Percentiles rank a stretch among this genome's conserved stretches.
phyloP scores from a whole-genome alignment of 1,284 basidiomycete species.

The Irpex sp. region DNA sequence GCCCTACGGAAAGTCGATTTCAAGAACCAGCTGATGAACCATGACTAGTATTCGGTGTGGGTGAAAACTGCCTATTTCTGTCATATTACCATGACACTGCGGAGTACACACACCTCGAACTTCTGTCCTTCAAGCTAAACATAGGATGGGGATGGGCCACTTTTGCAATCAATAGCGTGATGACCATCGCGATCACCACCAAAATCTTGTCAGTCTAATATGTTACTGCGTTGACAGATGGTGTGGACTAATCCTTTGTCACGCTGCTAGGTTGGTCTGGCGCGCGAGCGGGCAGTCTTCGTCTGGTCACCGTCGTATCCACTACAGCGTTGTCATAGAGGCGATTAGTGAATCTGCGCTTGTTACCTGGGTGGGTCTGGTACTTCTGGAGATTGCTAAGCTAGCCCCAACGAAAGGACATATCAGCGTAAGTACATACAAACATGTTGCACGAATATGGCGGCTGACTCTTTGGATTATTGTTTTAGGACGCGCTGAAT shows the following conservation, averaged over 20 bases:
- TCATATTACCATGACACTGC: slow-evolving; percentile 11
- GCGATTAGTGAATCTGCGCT: slow-evolving; percentile 21
- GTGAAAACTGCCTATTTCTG: slow-evolving; percentile 18
- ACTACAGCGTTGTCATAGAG: slow-evolving; percentile 10
- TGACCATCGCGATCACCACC: slow-evolving; percentile 18
- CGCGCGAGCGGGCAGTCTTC: not conserved
- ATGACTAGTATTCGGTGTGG: slow-evolving; percentile 18
- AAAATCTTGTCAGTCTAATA: slow-evolving; percentile 15
- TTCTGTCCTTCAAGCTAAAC: slow-evolving; percentile 13
- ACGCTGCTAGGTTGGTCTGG: not conserved
- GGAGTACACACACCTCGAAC: not conserved
- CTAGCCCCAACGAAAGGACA: slow-evolving; percentile 18
- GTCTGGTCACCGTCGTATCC: not conserved
- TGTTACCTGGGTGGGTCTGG: slow-evolving; percentile 23
- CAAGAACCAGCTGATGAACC: not conserved
- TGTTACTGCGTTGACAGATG: not conserved
- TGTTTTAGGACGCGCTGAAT: slow-evolving; percentile 6
- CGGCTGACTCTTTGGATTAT: not conserved
- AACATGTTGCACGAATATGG: too few relatives aligned
- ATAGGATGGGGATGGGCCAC: slow-evolving; percentile 24
- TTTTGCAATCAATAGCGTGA: slow-evolving; percentile 20
- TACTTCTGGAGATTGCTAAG: slow-evolving; percentile 18
- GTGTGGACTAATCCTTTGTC: not conserved
- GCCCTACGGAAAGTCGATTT: not conserved
- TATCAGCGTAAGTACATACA: slow-evolving; percentile 11